Evolutionary conservation across 78 protist species (phyloP).

Genomic region (Salpingoeca rosetta): DNA sequence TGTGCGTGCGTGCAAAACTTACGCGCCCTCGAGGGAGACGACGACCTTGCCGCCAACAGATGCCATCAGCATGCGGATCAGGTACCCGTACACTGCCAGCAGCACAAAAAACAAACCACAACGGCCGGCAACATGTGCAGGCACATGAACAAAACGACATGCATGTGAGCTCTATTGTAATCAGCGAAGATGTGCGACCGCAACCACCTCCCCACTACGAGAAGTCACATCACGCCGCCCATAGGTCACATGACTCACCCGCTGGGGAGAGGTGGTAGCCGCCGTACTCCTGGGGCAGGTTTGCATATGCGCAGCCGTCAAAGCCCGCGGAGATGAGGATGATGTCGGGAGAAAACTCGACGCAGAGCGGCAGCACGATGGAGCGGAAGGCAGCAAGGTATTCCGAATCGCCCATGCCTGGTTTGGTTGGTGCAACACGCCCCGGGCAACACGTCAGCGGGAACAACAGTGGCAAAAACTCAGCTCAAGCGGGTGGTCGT

Average conservation of each 20-base stretch:
- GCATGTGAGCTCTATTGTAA: too few relatives aligned
- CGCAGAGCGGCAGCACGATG: conserved; percentile 36
- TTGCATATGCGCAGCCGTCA: conserved; percentile 64
- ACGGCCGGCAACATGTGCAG: background rate
- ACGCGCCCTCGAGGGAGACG: conserved; percentile 42
- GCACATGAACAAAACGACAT: background rate
- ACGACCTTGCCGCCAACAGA: conserved; percentile 27
- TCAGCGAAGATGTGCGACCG: background rate
- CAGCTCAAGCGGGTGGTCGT: too few relatives aligned
- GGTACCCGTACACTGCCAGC: conserved; percentile 3
- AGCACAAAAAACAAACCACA: background rate
- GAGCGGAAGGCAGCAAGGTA: conserved; percentile 32
- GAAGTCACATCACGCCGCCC: background rate
- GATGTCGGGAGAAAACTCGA: conserved; percentile 38
- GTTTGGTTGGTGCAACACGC: background rate
- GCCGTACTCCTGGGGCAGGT: conserved; percentile 34
- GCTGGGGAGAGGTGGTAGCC: conserved; percentile 20
- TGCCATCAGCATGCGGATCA: background rate
- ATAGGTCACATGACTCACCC: too few relatives aligned
- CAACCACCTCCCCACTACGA: background rate
- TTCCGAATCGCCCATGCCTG: conserved; percentile 36
- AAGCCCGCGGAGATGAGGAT: conserved; percentile 60
- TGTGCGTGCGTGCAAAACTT: background rate
- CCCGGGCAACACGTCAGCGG: too few relatives aligned
- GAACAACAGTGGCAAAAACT: too few relatives aligned